Evolutionary conservation across 2,329 filamentous ascomycete genomes (phyloP), one percentile per base, ranked within the genome.

Genomic region (Tolypocladium tundrense): DNA sequence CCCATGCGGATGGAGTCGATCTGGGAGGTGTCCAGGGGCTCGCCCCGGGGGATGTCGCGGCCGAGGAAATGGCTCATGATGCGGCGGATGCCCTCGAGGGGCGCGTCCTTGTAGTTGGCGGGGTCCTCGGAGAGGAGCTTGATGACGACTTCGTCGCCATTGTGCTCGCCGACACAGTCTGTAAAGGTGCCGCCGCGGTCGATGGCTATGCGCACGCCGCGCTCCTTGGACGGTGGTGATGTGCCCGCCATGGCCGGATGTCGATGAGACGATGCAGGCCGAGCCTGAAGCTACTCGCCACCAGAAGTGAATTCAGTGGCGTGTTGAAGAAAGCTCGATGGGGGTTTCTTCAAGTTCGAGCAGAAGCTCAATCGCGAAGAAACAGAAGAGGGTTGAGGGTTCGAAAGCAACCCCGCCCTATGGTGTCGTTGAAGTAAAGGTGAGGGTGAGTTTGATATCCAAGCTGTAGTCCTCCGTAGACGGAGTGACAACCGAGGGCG

Each of bases 1-100:
- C 88, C 88, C 87, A 90, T 90, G 27, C 88, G 83, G 65, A 90
- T 90, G 58, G 83, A 87, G 67, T 88, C 85, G 42, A 76, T 69
- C 13, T 69, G 65, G 0, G 67, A 68, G 1, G 73, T 67, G 13
- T 75, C 70, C 13, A 76, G 55, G 8, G 69, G 57, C 1, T 68
- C 64, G 1, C 70, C 72, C 6, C 71, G 65, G 0, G 73, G 70
- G 19, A 75, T 64, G 2, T 67, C 60, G 7, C 64, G 65, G 4
- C 67, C 66, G 1, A 69, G 68, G 7, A 69, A 71, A 19, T 66
- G 63, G 63, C 70, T 72, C 13, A 75, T 62, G 31, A 76, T 72
- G 37, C 71, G 69, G 3, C 87, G 79, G 61, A 90, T 90, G 31
- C 87, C 86, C 74, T 90, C 88, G 37, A 88, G 77, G 0, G 88